These are phyloP conservation scores for Fusarium drepaniforme DNA, from an alignment of 2,329 filamentous ascomycete species.

Conservation along the genomic window DNA sequence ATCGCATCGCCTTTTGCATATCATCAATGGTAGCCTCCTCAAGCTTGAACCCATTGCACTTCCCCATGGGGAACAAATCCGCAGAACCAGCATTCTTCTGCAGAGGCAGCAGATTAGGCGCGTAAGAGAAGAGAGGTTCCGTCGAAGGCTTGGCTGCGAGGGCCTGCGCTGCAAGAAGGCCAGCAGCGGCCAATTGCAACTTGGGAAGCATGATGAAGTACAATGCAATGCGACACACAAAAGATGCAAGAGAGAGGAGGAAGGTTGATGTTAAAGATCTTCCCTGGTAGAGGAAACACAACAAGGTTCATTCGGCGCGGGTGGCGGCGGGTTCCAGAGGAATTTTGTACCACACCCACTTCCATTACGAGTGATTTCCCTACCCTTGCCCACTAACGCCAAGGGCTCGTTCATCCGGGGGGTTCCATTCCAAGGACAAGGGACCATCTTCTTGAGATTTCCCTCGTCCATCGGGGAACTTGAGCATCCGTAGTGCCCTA, in stretches of 20 bases:
- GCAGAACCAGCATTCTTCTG: conserved; percentile 52
- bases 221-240: conserved; percentile 12
- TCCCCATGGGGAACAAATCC: conserved; percentile 70
- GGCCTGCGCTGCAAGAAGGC: conserved; percentile 34
- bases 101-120: conserved; percentile 50
- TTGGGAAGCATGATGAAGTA: conserved; percentile 40
- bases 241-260: conserved; percentile 3
- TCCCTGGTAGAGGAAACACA: neutral
- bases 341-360: neutral
- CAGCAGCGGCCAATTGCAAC: conserved; percentile 36
- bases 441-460: neutral
- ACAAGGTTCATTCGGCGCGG: neutral
- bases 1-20: conserved; percentile 69
- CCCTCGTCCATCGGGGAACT: neutral
- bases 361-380: neutral
- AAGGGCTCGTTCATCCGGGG: neutral
- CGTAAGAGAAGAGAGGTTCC: conserved; percentile 36
- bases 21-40: conserved; percentile 79
- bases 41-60: conserved; percentile 70
- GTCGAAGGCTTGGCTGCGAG: conserved; percentile 20
- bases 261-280: conserved; percentile 12
- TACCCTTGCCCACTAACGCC: neutral
- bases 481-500: neutral
- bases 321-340: conserved; percentile 1
- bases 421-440: neutral